Evolutionary conservation across 306 rosid species (phyloP), one percentile per base, ranked within the genome.

Genomic region (Medicago ruthenica): DNA sequence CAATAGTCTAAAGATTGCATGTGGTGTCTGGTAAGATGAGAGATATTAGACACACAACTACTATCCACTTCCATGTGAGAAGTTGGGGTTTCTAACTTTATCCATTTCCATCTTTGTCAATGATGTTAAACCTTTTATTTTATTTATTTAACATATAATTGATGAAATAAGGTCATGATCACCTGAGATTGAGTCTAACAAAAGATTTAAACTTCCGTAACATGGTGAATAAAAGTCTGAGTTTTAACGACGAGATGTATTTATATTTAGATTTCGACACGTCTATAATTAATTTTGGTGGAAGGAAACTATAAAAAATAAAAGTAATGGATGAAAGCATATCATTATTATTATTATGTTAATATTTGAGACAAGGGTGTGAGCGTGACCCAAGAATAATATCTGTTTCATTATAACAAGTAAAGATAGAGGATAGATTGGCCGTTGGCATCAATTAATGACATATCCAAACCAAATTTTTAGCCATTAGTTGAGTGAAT

Each of bases 101-200:
- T 86, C 70, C 86, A 71, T 76, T 79, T 82, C 80, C 67, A 75
- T 80, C 85, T 73, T 76, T 74, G 11, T 83, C 87, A 58, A 20
- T 51, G 22, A 72, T 74, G 75, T 74, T 79, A 4, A 45, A 42
- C 1, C 0, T 4, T 45, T 45, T 45, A 11, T 44, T 44, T 44
- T 44, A 44, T 11, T 11, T 13, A 34, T 34, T 34, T 3, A 4
- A 34, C 5, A 27, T 10, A 44, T 44, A 44, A 5, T 44, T 44
- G 3, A 45, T 45, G 13, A 45, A 12, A 44, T 12, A 12, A 44
- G 3, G 45, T 9, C 37, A 41, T 41, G 2, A 41, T 9, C 13
- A 2, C 0, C 2, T 3, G 3, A 40, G 14, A 4, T 42, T 42
- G 12, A 7, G 7, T 13, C 4, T 12, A 3, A 4, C 15, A 13